Conservation (phyloP, 257 asterid genomes). For the Penstemon barbatus region DNA sequence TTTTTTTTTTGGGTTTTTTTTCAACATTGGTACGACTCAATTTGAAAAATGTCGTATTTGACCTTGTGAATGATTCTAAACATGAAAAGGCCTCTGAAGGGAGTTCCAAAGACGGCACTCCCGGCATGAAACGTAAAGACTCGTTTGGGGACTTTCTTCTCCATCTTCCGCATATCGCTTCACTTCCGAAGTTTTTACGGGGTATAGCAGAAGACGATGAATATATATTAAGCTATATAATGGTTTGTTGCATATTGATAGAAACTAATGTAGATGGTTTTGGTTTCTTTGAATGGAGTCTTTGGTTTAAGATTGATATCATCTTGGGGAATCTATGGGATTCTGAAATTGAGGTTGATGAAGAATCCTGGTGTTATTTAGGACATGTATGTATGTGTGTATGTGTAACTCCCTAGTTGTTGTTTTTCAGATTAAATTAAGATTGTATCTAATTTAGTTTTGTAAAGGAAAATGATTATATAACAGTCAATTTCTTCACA, state of each 20-base stretch:
- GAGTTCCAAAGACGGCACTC: conserved; percentile 25
- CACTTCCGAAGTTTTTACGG: conserved; percentile 46
- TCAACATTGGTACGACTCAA: no score
- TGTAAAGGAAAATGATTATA: no score
- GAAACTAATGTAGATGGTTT: conserved; percentile 20
- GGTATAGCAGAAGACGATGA: conserved; percentile 58
- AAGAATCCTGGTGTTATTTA: conserved; percentile 39
- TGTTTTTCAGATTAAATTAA: background rate
- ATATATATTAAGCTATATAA: conserved; percentile 27
- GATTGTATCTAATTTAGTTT: background rate
- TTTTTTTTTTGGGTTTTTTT: no score
- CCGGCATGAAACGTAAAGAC: conserved; percentile 51
- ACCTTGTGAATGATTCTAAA: conserved; percentile 24
- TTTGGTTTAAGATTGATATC: background rate
- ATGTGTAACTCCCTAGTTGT: background rate
- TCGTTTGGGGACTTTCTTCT: conserved; percentile 63
- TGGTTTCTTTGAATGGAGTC: conserved; percentile 4
- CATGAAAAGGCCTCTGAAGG: conserved; percentile 34
- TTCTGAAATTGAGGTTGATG: conserved; percentile 50
- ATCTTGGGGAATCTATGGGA: conserved; percentile 31
- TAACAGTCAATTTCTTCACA: no score
- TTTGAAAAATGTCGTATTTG: conserved; percentile 25
- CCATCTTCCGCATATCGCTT: conserved; percentile 71
- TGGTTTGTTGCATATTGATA: background rate
- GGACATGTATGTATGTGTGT: background rate